Evolutionary conservation across 2,329 filamentous ascomycete genomes (phyloP).

Genomic region (Graphium sp.): DNA sequence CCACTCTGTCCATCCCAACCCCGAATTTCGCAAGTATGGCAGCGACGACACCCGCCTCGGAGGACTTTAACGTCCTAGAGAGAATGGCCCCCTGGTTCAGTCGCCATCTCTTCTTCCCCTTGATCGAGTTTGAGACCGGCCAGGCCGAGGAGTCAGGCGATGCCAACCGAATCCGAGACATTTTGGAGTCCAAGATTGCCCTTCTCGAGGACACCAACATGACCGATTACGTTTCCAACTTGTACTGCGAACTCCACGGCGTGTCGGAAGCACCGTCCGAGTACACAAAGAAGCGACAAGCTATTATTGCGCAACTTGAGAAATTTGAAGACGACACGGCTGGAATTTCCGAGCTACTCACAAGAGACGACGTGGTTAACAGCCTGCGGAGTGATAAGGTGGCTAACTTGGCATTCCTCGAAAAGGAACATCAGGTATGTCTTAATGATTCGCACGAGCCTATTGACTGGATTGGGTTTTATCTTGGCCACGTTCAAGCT

Average conservation of each 20-base stretch:
- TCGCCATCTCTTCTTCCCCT: slow-evolving; percentile 88
- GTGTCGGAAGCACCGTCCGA: slow-evolving; percentile 65
- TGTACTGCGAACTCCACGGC: slow-evolving; percentile 80
- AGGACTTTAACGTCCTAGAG: slow-evolving; percentile 8
- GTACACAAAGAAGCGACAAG: slow-evolving; percentile 77
- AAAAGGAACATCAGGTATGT: slow-evolving; percentile 81
- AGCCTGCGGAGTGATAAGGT: slow-evolving; percentile 93
- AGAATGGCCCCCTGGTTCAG: slow-evolving; percentile 86
- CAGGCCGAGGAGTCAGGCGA: slow-evolving; percentile 62
- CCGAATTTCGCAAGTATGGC: slow-evolving; percentile 6
- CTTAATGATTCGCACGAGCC: no score
- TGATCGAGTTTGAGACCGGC: slow-evolving; percentile 79
- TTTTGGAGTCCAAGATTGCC: slow-evolving; percentile 78
- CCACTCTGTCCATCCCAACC: slow-evolving; percentile 4
- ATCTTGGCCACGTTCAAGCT: no score
- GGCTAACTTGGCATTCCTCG: slow-evolving; percentile 94
- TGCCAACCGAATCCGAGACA: slow-evolving; percentile 42
- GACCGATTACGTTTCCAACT: slow-evolving; percentile 88
- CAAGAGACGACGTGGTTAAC: slow-evolving; percentile 76
- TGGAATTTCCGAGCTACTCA: slow-evolving; percentile 76
- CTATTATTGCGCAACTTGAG: slow-evolving; percentile 69
- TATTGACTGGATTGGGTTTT: no score
- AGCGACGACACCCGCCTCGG: slow-evolving; percentile 4
- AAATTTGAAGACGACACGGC: slow-evolving; percentile 73
- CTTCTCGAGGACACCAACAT: slow-evolving; percentile 96